Evolutionary conservation across 176 grass and related monocot species (phyloP), one percentile per base, ranked within the genome.

Genomic region (Ananas comosus): DNA sequence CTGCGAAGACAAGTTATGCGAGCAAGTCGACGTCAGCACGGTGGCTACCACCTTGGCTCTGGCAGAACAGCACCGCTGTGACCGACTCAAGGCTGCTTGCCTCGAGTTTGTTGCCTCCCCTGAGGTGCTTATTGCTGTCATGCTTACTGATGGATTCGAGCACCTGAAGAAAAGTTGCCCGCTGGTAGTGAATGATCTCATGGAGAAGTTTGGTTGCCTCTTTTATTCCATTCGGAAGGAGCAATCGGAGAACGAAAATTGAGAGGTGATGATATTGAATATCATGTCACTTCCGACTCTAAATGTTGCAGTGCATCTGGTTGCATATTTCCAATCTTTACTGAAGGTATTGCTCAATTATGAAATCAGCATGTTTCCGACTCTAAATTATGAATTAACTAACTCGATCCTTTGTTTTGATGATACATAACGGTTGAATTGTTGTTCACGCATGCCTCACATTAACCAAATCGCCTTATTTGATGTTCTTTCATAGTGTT

Each of bases 11-110:
- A 79, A 72, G 81, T 63, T 87, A 13, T 47, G 50, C 27, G 14
- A 19, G 10, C 69, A 57, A 67, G 50, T 87, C 16, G 17, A 17
- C 11, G 57, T 81, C 11, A 79, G 67, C 7, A 91, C 71, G 1
- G 75, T 70, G 18, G 76, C 78, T 12, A 23, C 49, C 1, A 64
- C 69, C 3, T 24, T 91, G 24, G 74, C 68, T 29, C 17, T 91
- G 14, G 88, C 81, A 0, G 80, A 83, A 63, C 69, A 65, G 11
- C 78, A 79, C 50, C 51, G 51, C 10, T 87, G 81, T 71, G 48
- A 66, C 28, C 28, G 73, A 11, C 88, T 91, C 28, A 91, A 84
- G 69, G 22, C 51, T 19, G 70, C 29, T 57, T 91, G 85, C 12
- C 66, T 84, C 10, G 64, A 82, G 6, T 79, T 87, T 51, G 58